Evolutionary conservation across 140 eudicot genomes (phyloP), one percentile per base, ranked within the genome.

Genomic region (Cichorium intybus): DNA sequence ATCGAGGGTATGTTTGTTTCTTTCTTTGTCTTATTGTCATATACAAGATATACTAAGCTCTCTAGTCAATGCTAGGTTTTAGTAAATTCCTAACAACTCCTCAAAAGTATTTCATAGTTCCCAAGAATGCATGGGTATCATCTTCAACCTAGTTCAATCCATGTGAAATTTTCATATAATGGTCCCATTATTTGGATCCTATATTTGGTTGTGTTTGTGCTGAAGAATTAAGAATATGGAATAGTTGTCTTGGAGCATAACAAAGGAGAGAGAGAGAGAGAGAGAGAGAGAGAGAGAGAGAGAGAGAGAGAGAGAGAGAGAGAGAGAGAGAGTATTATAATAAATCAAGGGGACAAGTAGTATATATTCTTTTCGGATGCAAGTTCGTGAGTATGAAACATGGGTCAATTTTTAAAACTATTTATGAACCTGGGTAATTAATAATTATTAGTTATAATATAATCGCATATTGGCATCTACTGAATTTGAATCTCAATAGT

Each of bases 1-100:
- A 83, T 81, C 84, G 78, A 69, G 79, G 85, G 83, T 70, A 79
- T 89, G 91, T 89, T 85, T 81, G 91, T 85, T 83, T 85, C 73
- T 75, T 76, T 59, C 59, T 27, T 78, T 88, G 95, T 85, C 90
- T 64, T 80, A 68, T 85, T 57, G 61, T 47, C 61, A 15, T 46
- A 73, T 23, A 27, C 31, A 45, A 48, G 43, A 70, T 69, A 21
- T 62, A 24, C 18, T 10, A 10, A 52, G 47, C 79, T 46, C 66
- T 37, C 21, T 74, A 68, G 79, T 74, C 79, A 74, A 72, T 72
- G 77, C 64, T 31, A 48, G 54, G 24, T 48, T 20, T 48, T 48
- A 48, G 23, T 48, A 17, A 48, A 48, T 16, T 48, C 54, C 54
- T 56, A 72, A 41, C 64, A 62, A 71, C 68, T 71, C 55, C 47